Evolutionary conservation across 1,284 basidiomycete genomes (phyloP), one percentile per base, ranked within the genome.

Genomic region (Mycena sp.): DNA sequence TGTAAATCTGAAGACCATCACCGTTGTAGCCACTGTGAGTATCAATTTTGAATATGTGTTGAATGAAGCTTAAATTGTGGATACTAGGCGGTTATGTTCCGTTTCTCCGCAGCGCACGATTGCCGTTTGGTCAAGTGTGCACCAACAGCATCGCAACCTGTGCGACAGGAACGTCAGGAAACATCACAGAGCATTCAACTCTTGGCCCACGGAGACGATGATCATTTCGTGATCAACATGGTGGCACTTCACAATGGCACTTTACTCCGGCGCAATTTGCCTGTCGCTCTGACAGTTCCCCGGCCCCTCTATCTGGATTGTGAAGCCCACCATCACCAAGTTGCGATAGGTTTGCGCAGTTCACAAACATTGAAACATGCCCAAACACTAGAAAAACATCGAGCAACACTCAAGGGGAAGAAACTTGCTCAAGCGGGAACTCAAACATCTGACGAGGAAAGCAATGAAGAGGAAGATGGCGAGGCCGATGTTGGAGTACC

Each of bases 141-240:
- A 17, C 30, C 55, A 37, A 37, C 44, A 19, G 55, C 21, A 25
- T 6, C 19, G n/a, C 28, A 26, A 6, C 23, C 43, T 11, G 30
- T 32, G 12, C 19, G 30, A 10, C 55, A 58, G 30, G 55, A 58
- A 26, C 55, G 44, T 19, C 10, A n/a, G 14, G 44, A 29, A 21
- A 58, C 55, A 9, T 10, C 43, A 7, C 41, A 32, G 4, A 21
- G 6, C 12, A 45, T 21, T 4, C 6, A 12, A 9, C 41, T 58
- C 5, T n/a, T 58, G 29, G 6, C 26, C 14, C 55, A 58, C 32
- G n/a, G 21, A 10, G 55, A 58, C 21, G 43, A 58, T 25, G 43
- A 56, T 6, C 26, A 56, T 17, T 56, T 56, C 23, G 14, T 56
- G 10, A 26, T 56, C 12, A 56, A 56, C 44, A 46, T 58, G 43